Percentiles rank a stretch among this genome's conserved stretches.
phyloP scores from a whole-genome alignment of 2,329 filamentous ascomycete genomes.

The Fusarium falciforme region DNA sequence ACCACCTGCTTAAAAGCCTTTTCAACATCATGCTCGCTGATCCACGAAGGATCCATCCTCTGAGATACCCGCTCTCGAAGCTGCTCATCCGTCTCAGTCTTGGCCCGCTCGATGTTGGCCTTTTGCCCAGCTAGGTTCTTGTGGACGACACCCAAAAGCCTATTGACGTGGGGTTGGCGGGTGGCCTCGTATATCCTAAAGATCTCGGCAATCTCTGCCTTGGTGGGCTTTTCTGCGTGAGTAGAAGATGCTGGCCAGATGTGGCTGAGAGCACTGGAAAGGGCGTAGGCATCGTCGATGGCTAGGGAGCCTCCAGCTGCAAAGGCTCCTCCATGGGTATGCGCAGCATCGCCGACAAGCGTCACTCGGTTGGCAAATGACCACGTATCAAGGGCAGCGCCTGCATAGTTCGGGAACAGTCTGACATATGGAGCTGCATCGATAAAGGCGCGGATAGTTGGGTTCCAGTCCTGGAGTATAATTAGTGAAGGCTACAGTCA shows the following conservation, averaged over 20 bases:
- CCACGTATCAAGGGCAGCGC: constrained; percentile 54
- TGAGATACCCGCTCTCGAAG: constrained; percentile 50
- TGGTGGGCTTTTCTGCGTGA: constrained; percentile 15
- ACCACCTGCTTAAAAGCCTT: constrained; percentile 51
- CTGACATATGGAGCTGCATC: constrained; percentile 54
- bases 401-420: constrained; percentile 57
- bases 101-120: constrained; percentile 22
- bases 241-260: constrained; percentile 42
- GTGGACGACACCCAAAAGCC: constrained; percentile 32
- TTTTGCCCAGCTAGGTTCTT: constrained; percentile 21
- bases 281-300: constrained; percentile 56
- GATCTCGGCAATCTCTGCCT: constrained; percentile 41
- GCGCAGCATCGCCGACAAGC: constrained; percentile 54
- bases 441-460: constrained; percentile 52
- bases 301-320: constrained; percentile 55
- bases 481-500: background rate
- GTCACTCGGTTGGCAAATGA: constrained; percentile 51
- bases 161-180: constrained; percentile 55
- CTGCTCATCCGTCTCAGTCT: constrained; percentile 51
- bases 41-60: constrained; percentile 54
- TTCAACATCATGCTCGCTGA: constrained; percentile 60
- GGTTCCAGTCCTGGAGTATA: constrained; percentile 52
- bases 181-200: constrained; percentile 56
- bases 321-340: constrained; percentile 56
- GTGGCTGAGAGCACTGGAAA: constrained; percentile 53